These are phyloP conservation scores for Clitopilus hobsonii DNA, from an alignment of 768 basidiomycete genomes.

Conservation along the genomic window DNA sequence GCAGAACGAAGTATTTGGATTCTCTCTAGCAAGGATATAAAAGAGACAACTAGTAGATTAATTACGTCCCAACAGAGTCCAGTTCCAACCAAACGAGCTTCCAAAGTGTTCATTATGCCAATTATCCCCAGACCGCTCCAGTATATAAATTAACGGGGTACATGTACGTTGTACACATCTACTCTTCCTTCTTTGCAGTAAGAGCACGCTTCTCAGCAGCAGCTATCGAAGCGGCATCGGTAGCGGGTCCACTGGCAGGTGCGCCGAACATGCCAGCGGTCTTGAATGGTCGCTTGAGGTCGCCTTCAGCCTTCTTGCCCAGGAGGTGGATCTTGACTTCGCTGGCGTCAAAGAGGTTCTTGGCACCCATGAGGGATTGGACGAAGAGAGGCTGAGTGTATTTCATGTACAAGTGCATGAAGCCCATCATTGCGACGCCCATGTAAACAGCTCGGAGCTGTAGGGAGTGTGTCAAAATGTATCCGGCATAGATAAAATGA, in stretches of 20 bases:
- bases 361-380: slow-evolving; percentile 92
- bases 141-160: neutral
- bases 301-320: slow-evolving; percentile 76
- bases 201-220: slow-evolving; percentile 80
- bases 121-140: neutral
- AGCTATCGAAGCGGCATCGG: slow-evolving; percentile 81
- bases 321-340: slow-evolving; percentile 78
- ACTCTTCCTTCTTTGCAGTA: slow-evolving; percentile 78
- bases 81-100: too few species aligned
- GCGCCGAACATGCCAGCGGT: slow-evolving; percentile 64
- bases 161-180: neutral
- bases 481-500: neutral
- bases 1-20: too few species aligned
- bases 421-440: slow-evolving; percentile 82
- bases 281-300: slow-evolving; percentile 90
- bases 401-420: slow-evolving; percentile 92
- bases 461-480: neutral
- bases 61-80: neutral
- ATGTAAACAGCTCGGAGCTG: slow-evolving; percentile 66
- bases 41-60: neutral
- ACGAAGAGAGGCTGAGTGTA: slow-evolving; percentile 97
- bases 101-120: too few species aligned
- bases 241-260: slow-evolving; percentile 67
- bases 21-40: neutral
- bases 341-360: slow-evolving; percentile 85